Conservation (phyloP, 441 rosid genomes). For the Erodium moschatum region DNA sequence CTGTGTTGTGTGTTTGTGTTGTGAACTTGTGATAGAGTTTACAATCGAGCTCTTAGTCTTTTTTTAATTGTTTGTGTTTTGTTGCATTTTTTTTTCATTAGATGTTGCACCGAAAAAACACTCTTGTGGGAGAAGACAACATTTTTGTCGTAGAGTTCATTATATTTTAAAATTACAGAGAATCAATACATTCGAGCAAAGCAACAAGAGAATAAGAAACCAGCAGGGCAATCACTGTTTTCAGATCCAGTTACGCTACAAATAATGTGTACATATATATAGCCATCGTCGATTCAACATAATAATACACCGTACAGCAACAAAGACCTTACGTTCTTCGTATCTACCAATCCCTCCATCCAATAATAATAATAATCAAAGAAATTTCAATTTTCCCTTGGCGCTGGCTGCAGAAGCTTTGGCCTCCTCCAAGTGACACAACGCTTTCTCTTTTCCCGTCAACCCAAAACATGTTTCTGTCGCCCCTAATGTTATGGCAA, state of each 20-base stretch:
- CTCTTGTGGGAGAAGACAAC: too few relatives aligned
- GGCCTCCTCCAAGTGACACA: conserved; percentile 46
- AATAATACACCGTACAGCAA: too few relatives aligned
- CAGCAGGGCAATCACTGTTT: neutral
- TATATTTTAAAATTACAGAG: too few relatives aligned
- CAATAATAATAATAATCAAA: conserved; percentile 24
- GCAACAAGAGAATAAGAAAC: neutral
- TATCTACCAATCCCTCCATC: neutral
- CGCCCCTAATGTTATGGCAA: conserved; percentile 71
- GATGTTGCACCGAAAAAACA: too few relatives aligned
- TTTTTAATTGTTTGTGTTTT: too few relatives aligned
- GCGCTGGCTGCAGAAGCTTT: conserved; percentile 31
- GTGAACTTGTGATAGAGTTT: too few relatives aligned
- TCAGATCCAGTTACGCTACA: neutral
- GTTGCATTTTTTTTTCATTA: too few relatives aligned
- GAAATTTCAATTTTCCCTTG: conserved; percentile 61
- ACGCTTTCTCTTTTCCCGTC: conserved; percentile 41
- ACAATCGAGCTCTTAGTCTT: too few relatives aligned
- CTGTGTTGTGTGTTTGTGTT: conserved; percentile 1
- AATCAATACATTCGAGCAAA: neutral
- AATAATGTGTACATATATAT: neutral
- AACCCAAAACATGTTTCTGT: conserved; percentile 50
- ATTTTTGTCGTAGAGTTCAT: too few relatives aligned
- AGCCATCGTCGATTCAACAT: too few relatives aligned
- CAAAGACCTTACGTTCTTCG: neutral